Evolutionary conservation across 306 rosid species (phyloP).

Genomic region (Quercus berberidifolia): DNA sequence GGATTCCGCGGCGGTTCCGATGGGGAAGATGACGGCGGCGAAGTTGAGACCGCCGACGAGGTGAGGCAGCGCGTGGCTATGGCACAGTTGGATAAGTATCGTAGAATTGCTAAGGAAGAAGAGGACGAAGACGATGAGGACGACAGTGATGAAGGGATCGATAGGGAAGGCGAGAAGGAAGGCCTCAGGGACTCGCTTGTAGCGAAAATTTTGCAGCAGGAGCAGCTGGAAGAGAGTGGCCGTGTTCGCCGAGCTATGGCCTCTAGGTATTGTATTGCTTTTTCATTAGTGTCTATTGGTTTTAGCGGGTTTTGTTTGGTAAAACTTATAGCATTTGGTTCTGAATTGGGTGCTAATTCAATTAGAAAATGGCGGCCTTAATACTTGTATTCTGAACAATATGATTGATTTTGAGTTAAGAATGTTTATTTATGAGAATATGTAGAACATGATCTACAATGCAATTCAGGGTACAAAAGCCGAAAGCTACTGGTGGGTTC

Average conservation of each 20-base stretch:
- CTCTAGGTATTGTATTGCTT: conserved; percentile 42
- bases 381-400: neutral
- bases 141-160: conserved; percentile 16
- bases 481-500: conserved; percentile 55
- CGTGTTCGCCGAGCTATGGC: conserved; percentile 69
- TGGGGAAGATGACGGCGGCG: conserved; percentile 14
- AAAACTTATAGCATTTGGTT: neutral
- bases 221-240: conserved; percentile 84
- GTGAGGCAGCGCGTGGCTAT: conserved; percentile 59
- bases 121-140: conserved; percentile 48
- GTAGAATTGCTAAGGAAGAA: conserved; percentile 37
- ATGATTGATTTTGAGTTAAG: neutral
- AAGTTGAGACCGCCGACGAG: conserved; percentile 59
- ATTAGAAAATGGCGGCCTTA: neutral
- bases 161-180: conserved; percentile 31
- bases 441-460: neutral
- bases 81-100: conserved; percentile 41
- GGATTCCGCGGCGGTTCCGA: conserved; percentile 22
- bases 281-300: neutral
- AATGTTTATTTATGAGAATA: neutral
- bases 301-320: neutral
- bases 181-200: conserved; percentile 72
- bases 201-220: conserved; percentile 61
- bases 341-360: neutral
- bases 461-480: conserved; percentile 53